These are phyloP conservation scores for Angomonas desouzai DNA, from an alignment of 208 protist genomes.

Conservation along the genomic window DNA sequence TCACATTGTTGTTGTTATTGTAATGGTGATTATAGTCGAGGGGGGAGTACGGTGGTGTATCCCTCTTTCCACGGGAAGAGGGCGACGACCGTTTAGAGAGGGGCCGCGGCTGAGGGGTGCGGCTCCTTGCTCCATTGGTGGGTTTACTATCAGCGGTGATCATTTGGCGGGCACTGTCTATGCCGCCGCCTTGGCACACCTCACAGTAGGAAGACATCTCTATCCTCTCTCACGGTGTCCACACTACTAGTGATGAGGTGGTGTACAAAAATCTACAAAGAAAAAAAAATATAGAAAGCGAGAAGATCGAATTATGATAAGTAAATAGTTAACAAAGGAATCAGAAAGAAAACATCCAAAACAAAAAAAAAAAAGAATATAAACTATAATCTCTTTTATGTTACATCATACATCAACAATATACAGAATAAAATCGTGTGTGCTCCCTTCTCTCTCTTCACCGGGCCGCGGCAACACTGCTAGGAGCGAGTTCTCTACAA, in stretches of 20 bases:
- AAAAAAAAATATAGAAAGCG: too few relatives aligned
- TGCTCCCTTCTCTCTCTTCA: slow-evolving; percentile 8
- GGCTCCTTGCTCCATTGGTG: neutral
- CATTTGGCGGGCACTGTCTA: neutral
- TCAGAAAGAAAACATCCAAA: slow-evolving; percentile 5
- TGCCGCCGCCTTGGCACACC: slow-evolving; percentile 51
- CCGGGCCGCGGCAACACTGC: slow-evolving; percentile 36
- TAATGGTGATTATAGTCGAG: too few relatives aligned
- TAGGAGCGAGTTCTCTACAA: slow-evolving; percentile 38
- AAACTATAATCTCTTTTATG: neutral
- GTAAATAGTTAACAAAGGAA: neutral
- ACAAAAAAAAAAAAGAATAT: slow-evolving; percentile 14
- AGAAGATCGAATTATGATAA: too few relatives aligned
- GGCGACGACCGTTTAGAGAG: neutral
- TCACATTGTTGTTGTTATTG: slow-evolving; percentile 4
- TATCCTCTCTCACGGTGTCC: too few relatives aligned
- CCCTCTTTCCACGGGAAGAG: neutral
- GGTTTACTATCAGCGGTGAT: neutral
- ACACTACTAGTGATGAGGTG: too few relatives aligned
- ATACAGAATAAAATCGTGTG: neutral
- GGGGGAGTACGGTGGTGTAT: neutral
- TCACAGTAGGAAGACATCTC: slow-evolving; percentile 84
- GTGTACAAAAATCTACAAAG: too few relatives aligned
- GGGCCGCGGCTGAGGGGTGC: neutral
- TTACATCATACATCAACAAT: too few relatives aligned